phyloP scores from a whole-genome alignment of 352 stramenopile species.

The Phytophthora hybrid region DNA sequence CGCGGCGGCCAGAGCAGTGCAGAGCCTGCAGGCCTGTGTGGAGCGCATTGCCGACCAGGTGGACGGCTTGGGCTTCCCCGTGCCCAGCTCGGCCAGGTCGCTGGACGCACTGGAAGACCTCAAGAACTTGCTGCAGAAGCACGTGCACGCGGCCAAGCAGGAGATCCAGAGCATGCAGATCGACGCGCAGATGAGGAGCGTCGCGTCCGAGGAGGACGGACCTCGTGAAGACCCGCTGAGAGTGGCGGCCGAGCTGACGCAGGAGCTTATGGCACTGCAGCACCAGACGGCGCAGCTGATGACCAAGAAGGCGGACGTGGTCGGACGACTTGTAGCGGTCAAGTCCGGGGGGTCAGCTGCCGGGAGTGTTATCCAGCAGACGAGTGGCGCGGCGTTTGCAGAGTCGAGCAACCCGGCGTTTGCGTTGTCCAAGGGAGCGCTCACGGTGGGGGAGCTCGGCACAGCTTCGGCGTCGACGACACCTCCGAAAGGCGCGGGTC shows the following conservation, averaged over 20 bases:
- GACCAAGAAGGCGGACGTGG: conserved; percentile 34
- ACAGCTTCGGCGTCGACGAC: conserved; percentile 27
- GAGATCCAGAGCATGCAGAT: conserved; percentile 81
- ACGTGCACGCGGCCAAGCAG: conserved; percentile 61
- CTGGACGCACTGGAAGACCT: conserved; percentile 70
- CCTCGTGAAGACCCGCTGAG: conserved; percentile 37
- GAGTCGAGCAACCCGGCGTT: conserved; percentile 39
- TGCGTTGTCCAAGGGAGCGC: conserved; percentile 40
- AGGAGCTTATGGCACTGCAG: conserved; percentile 61
- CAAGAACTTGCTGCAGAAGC: conserved; percentile 55
- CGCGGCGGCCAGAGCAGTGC: conserved; percentile 43
- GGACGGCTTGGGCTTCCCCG: conserved; percentile 56
- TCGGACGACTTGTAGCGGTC: conserved; percentile 31
- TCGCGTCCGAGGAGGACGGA: conserved; percentile 47
- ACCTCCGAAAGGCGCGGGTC: conserved; percentile 29
- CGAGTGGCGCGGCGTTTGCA: conserved; percentile 13
- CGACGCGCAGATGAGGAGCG: conserved; percentile 62
- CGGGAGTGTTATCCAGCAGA: conserved; percentile 21
- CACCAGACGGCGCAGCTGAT: conserved; percentile 49
- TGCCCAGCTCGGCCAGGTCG: conserved; percentile 49
- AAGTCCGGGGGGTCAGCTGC: conserved; percentile 23
- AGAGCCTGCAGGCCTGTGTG: conserved; percentile 56
- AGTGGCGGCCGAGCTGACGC: conserved; percentile 44
- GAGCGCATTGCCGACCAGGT: conserved; percentile 52
- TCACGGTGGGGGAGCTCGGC: conserved; percentile 42